Base-by-base conservation (phyloP, 2,329 filamentous ascomycete genomes). In the Proliferodiscus dingleyae region DNA sequence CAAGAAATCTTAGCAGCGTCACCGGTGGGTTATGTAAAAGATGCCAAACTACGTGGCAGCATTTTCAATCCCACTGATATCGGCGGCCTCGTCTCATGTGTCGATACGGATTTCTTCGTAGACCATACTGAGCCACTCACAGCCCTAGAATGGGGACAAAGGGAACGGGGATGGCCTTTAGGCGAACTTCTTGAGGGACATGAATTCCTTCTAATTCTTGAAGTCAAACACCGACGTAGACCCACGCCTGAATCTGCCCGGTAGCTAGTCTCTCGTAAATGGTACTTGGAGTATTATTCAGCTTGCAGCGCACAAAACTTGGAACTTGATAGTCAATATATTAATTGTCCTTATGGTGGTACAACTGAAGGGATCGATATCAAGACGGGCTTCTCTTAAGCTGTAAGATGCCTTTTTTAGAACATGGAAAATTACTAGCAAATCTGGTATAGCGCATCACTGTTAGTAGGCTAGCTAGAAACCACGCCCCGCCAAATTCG, bases 41-140 rank as follows among this genome's bases (percentile, higher is more conserved):
- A 64, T 40, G 64, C 66, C 42, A 60, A 62, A 49, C 60, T 66
- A 19, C 53, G 55, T 23, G 65, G 65, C 42, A 57, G 43, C 32
- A 58, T 68, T 16, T 69, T 69, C 48, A 39, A 61, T 41, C 10
- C 53, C 18, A 34, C 52, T 40, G 57, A 64, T 49, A 50, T 42
- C 15, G 63, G 43, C 36, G 61, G 61, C 29, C 51, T 63, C 46
- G 59, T 68, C 19, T 66, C 58, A 23, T 54, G 51, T 42, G 64
- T 64, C 43, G 50, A 68, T 55, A 64, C 66, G 34, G 43, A 46
- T 18, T 69, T 69, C 47, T 67, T 62, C 45, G 65, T 68, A 32
- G 63, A 69, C 45, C 64, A 70, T 44, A 41, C 42, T 13, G 64
- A 68, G 50, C 65, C 63, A 33, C 51, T 66, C 46, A 53, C 59